Evolutionary conservation across 2,329 filamentous ascomycete species (phyloP), one percentile per base, ranked within the genome.

Genomic region (Ceratocystis huliohia): DNA sequence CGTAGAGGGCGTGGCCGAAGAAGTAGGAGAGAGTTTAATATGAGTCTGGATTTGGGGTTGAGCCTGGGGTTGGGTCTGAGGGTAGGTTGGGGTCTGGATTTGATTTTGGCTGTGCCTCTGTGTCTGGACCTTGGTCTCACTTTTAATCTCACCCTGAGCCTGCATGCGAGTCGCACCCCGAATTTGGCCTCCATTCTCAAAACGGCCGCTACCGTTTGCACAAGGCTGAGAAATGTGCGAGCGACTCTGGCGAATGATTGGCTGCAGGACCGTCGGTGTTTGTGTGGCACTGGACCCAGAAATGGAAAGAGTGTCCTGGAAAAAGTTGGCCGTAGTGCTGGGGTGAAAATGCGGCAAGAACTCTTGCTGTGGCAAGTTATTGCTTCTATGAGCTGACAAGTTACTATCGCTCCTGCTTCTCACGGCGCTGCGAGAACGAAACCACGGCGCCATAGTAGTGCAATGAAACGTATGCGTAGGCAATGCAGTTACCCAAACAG

Each of bases 341-440:
- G 56, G 56, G 30, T 59, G 56, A 59, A 59, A 17, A 8, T 59
- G 56, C 56, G 56, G 56, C 56, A 59, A n/a, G 56, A 25, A 59
- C 56, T 59, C 56, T 37, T 37, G 28, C 8, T 28, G 56, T 37
- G 56, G 56, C 56, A 30, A 17, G 56, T 37, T 59, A 30, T 37
- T 59, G 25, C 56, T 15, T 59, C 28, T 59, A 28, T 59, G 28
- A 10, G 56, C 7, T 15, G 53, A 33, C 56, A 59, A 25, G 25
- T 25, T 30, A 7, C 33, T 17, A 30, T 59, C 56, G 56, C 17
- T 28, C 56, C 56, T 53, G 48, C 48, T 30, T 30, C 28, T 30
- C 17, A 59, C 28, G 30, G 30, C 30, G 56, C 56, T 59, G 3
- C 30, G 28, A 33, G 56, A 37, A 37, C 56, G 56, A 37, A 59